Conservation (phyloP, 2,329 filamentous ascomycete species). For the Dryadomyces quercivorus region DNA sequence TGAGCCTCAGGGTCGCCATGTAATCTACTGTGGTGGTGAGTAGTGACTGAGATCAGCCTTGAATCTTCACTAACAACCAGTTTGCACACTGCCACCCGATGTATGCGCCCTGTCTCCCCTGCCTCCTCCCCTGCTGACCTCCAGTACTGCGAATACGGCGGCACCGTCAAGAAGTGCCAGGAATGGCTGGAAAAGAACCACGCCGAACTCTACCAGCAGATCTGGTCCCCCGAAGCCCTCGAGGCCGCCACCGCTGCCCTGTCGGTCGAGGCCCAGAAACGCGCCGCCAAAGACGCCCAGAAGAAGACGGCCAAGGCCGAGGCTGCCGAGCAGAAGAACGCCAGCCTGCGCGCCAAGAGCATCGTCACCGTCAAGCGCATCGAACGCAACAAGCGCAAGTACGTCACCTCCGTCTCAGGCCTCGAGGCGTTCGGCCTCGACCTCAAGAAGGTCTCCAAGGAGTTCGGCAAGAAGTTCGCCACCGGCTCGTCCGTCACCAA, state of each 20-base stretch:
- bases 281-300: slow-evolving; percentile 86
- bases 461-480: slow-evolving; percentile 97
- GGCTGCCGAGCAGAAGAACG: slow-evolving; percentile 70
- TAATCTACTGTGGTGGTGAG: slow-evolving; percentile 48
- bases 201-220: slow-evolving; percentile 57
- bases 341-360: slow-evolving; percentile 69
- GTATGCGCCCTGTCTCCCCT: slow-evolving; percentile 23
- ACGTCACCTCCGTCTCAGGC: slow-evolving; percentile 82
- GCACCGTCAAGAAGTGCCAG: slow-evolving; percentile 90
- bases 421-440: slow-evolving; percentile 85
- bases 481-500: slow-evolving; percentile 91
- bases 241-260: slow-evolving; percentile 76
- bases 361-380: slow-evolving; percentile 90
- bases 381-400: slow-evolving; percentile 96
- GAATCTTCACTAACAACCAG: no score
- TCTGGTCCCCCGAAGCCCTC: slow-evolving; percentile 80
- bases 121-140: neutral
- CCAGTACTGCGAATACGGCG: slow-evolving; percentile 98
- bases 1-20: slow-evolving; percentile 38
- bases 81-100: slow-evolving; percentile 54
- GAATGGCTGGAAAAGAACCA: slow-evolving; percentile 81
- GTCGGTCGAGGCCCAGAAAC: slow-evolving; percentile 83
- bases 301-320: slow-evolving; percentile 96
- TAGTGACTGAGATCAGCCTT: no score
- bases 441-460: slow-evolving; percentile 83